phyloP scores from a whole-genome alignment of 1,139 yeast genomes.

The Pichia sp. region DNA sequence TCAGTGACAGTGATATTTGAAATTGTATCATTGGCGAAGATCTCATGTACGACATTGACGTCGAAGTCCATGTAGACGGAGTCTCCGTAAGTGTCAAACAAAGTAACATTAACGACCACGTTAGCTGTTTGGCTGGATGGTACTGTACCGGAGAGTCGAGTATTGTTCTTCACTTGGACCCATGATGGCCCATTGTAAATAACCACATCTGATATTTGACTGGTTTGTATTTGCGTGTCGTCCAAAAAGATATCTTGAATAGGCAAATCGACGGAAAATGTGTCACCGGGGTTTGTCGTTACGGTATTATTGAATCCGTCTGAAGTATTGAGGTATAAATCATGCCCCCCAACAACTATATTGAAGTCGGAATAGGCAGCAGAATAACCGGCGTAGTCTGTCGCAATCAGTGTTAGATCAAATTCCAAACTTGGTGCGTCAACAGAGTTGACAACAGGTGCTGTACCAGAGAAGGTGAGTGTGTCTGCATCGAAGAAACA shows the following conservation, averaged over 20 bases:
- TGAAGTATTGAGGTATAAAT: constrained; percentile 55
- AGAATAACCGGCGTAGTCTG: constrained; percentile 73
- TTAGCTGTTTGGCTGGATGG: constrained; percentile 44
- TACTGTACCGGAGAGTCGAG: constrained; percentile 55
- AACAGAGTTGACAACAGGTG: constrained; percentile 78
- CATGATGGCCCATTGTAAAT: constrained; percentile 56
- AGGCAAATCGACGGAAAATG: constrained; percentile 59
- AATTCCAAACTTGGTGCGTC: constrained; percentile 83
- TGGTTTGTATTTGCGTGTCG: constrained; percentile 41
- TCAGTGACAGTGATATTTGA: constrained; percentile 64
- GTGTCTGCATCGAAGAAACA: constrained; percentile 56
- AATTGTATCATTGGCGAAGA: constrained; percentile 51
- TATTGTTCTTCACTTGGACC: constrained; percentile 45
- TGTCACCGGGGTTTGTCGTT: constrained; percentile 63
- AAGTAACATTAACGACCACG: constrained; percentile 47
- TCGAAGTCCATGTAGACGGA: constrained; percentile 55
- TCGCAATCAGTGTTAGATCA: constrained; percentile 70
- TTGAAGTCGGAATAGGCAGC: constrained; percentile 69
- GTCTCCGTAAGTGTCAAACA: constrained; percentile 64
- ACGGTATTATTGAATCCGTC: constrained; percentile 45
- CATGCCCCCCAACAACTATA: constrained; percentile 83
- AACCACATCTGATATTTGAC: constrained; percentile 53
- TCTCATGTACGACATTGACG: constrained; percentile 43
- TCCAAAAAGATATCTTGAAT: constrained; percentile 58
- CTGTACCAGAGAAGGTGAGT: constrained; percentile 77